phyloP scores from a whole-genome alignment of 768 basidiomycete genomes.

The Suillus decipiens region DNA sequence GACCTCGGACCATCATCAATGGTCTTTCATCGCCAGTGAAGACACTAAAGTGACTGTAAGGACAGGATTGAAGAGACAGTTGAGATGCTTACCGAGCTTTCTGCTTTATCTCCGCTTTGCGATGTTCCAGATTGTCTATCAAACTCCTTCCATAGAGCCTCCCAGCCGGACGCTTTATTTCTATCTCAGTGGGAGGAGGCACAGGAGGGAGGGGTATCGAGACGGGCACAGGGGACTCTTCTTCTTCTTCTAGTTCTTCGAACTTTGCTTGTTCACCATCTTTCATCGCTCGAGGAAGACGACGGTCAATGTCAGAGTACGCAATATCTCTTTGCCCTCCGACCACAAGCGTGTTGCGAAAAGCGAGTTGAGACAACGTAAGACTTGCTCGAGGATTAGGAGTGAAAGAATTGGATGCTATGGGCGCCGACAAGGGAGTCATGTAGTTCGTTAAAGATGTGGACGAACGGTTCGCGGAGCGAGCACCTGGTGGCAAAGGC shows the following conservation, averaged over 20 bases:
- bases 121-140: slow-evolving; percentile 84
- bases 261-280: slow-evolving; percentile 80
- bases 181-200: slow-evolving; percentile 33
- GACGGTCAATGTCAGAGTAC: slow-evolving; percentile 58
- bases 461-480: slow-evolving; percentile 54
- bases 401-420: slow-evolving; percentile 67
- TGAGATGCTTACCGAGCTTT: slow-evolving; percentile 71
- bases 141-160: slow-evolving; percentile 86
- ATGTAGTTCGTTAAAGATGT: slow-evolving; percentile 30
- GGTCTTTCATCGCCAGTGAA: slow-evolving; percentile 89
- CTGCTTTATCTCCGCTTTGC: slow-evolving; percentile 80
- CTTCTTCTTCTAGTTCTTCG: slow-evolving; percentile 39
- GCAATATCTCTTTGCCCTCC: slow-evolving; percentile 66
- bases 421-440: slow-evolving; percentile 38
- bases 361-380: slow-evolving; percentile 79
- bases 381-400: slow-evolving; percentile 77
- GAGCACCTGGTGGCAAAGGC: slow-evolving; percentile 76
- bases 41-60: slow-evolving; percentile 48
- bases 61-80: slow-evolving; percentile 1
- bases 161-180: slow-evolving; percentile 60
- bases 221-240: slow-evolving; percentile 36
- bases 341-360: slow-evolving; percentile 76
- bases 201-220: slow-evolving; percentile 33
- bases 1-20: slow-evolving; percentile 86
- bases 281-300: slow-evolving; percentile 68